Base-by-base conservation (phyloP, 192 early-diverging fungal genomes). In the Allomyces arbusculus region DNA sequence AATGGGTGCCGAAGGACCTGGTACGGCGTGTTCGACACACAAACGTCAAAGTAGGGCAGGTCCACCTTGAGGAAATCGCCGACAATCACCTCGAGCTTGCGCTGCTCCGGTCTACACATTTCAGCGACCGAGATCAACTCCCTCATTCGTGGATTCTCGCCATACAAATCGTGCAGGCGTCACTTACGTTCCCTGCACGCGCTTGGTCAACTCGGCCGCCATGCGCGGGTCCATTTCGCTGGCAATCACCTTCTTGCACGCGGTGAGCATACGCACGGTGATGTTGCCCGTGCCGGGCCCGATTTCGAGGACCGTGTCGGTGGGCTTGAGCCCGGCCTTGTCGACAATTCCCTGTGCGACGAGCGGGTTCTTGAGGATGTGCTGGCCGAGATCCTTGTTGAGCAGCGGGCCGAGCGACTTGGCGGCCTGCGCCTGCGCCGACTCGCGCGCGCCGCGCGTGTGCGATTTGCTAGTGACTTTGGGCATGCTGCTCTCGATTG, bases 251-350 rank as follows among this genome's bases (percentile, higher is more conserved):
- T 88, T 92, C 71, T 99, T 99, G 45, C 87, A 88, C 63, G 88
- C 84, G 68, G 87, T 87, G 65, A 99, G 79, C 66, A 97, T 94
- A 75, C 88, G 87, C 44, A 97, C 86, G 2, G 93, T 94, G 71
- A 99, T 82, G 75, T 99, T 99, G 77, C 95, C 95, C 26, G 95
- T 99, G 83, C 95, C 95, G 2, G 95, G 95, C 73, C 95, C 95
- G 58, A 99, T 87, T 80, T 99, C 95, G 10, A 91, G 80, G 9
- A 89, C 88, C 14, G 78, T 85, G 72, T 91, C 89, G 1, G 87
- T 86, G 28, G 81, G 74, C 73, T 74, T 75, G 40, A 69, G 62
- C 40, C 77, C 63, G n/a, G 90, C 95, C 82, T 97, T 99, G 68
- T 97, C 95, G 23, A 99, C 88, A 69, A 99, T 99, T 28, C 89